These are phyloP conservation scores for Pythium graminicola DNA, from an alignment of 352 stramenopile genomes.

Conservation along the genomic window DNA sequence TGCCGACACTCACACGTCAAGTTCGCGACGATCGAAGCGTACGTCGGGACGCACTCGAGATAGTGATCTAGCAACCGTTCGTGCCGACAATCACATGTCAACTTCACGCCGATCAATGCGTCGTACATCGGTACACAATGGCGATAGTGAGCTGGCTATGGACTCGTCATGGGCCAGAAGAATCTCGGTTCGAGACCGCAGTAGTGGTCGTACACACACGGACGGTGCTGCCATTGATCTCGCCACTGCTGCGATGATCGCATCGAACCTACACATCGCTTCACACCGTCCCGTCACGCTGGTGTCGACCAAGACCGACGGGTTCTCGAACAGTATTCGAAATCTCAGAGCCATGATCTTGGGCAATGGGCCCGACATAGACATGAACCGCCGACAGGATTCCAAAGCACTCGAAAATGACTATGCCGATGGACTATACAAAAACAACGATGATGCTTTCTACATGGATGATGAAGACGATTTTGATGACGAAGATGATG, in stretches of 20 bases:
- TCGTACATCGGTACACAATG: conserved; percentile 12
- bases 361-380: background rate
- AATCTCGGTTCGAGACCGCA: conserved; percentile 14
- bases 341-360: conserved; percentile 10
- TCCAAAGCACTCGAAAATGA: background rate
- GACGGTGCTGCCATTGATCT: background rate
- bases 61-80: no score
- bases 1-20: conserved; percentile 6
- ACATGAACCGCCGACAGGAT: background rate
- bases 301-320: background rate
- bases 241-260: background rate
- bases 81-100: no score
- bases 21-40: conserved; percentile 13
- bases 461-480: conserved; percentile 14
- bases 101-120: no score
- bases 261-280: background rate
- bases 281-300: background rate
- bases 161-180: background rate
- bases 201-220: background rate
- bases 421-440: background rate
- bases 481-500: conserved; percentile 7
- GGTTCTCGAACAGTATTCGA: conserved; percentile 3
- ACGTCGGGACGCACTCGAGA: conserved; percentile 14
- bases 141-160: conserved; percentile 6
- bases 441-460: background rate